Conservation (phyloP, 2,329 filamentous ascomycete genomes). For the Elsinoe necatrix region DNA sequence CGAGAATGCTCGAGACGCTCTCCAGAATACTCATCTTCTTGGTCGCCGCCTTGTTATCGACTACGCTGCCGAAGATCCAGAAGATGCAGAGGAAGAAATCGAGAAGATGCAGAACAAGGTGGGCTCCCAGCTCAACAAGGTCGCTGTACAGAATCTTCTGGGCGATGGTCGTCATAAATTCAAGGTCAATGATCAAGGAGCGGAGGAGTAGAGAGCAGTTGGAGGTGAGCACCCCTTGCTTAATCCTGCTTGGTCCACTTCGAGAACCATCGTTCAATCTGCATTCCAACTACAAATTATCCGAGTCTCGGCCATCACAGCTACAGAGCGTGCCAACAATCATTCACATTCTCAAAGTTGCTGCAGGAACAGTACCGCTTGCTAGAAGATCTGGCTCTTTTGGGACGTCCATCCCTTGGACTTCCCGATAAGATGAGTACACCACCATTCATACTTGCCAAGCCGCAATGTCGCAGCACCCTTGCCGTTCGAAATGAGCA, state of each 20-base stretch:
- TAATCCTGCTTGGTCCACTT: not conserved
- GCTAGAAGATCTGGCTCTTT: not conserved
- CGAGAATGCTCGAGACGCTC: conserved; percentile 77
- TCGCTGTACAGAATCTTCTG: conserved; percentile 80
- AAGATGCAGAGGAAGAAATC: conserved; percentile 93
- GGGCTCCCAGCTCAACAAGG: conserved; percentile 79
- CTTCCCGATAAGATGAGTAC: conserved; percentile 12
- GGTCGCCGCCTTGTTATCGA: conserved; percentile 84
- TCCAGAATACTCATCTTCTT: conserved; percentile 87
- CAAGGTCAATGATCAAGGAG: conserved; percentile 53
- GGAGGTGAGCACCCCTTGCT: conserved; percentile 14
- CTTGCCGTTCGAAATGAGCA: conserved; percentile 15
- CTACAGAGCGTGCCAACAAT: not conserved
- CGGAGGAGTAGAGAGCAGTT: conserved; percentile 46
- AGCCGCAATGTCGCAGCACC: conserved; percentile 7
- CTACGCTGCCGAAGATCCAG: conserved; percentile 77
- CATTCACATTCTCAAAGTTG: conserved; percentile 2
- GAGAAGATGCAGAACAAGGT: conserved; percentile 96
- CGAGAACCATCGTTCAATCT: not conserved
- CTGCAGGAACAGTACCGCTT: not conserved
- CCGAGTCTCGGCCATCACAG: conserved; percentile 2
- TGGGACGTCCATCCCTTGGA: conserved; percentile 5
- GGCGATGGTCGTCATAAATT: conserved; percentile 71
- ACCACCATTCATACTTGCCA: conserved; percentile 1
- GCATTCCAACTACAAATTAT: not conserved